A percentile compares a stretch with the other conserved stretches of the same genome.
Conservation (phyloP, 768 basidiomycete genomes). For the Pleurotus ostreatus region DNA sequence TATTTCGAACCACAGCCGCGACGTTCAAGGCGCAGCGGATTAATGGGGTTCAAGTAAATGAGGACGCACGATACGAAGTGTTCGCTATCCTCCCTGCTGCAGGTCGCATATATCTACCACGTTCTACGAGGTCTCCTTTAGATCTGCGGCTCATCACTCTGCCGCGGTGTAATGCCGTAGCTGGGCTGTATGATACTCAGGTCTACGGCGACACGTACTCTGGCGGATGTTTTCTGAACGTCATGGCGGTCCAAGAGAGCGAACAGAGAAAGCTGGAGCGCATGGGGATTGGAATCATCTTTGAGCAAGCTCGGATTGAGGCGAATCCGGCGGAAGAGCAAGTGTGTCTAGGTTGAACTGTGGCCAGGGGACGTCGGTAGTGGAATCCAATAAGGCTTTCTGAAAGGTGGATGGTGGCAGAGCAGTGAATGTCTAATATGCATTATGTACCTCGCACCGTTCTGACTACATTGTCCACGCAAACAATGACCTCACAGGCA, state of each 20-base stretch:
- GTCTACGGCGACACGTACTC: background rate
- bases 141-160: background rate
- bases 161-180: background rate
- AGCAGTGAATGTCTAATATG: too few species aligned
- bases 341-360: background rate
- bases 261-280: background rate
- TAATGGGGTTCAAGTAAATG: background rate
- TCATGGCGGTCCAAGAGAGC: background rate
- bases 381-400: too few species aligned
- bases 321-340: background rate
- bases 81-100: background rate
- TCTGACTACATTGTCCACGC: too few species aligned
- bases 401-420: too few species aligned
- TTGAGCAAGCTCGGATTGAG: background rate
- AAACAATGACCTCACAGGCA: too few species aligned
- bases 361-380: too few species aligned
- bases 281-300: background rate
- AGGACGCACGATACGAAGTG: background rate
- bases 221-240: background rate
- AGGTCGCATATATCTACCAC: conserved; percentile 1
- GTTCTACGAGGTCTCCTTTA: background rate
- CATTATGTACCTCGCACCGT: too few species aligned
- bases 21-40: background rate
- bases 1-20: conserved; percentile 1
- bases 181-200: background rate